A percentile compares a stretch with the other conserved stretches of the same genome.
Evolutionary conservation across 140 eudicot species (phyloP).

Genomic region (Stevia rebaudiana): DNA sequence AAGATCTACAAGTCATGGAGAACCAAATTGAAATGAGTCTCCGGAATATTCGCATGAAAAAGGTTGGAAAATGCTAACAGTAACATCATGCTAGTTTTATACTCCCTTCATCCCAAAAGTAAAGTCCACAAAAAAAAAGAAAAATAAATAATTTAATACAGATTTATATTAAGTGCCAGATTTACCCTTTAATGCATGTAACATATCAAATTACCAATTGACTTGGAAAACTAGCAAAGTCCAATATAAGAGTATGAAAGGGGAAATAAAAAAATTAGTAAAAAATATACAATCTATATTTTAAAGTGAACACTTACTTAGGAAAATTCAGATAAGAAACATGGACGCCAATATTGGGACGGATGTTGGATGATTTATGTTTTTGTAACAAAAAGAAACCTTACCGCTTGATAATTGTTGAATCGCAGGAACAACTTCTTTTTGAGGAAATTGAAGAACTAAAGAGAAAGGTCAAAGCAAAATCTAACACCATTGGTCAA

Average conservation of each 20-base stretch:
- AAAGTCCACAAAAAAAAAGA: neutral
- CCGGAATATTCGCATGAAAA: conserved; percentile 58
- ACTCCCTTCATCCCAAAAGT: neutral
- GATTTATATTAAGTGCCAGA: neutral
- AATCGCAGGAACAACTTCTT: conserved; percentile 60
- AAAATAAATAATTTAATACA: neutral
- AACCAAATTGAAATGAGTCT: conserved; percentile 81
- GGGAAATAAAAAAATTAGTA: neutral
- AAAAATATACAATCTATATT: neutral
- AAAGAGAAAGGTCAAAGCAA: conserved; percentile 46
- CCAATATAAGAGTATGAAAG: neutral
- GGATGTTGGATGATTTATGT: neutral
- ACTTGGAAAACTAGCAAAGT: neutral
- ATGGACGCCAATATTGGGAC: neutral
- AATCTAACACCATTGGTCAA: neutral
- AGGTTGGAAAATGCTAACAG: conserved; percentile 35
- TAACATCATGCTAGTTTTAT: conserved; percentile 7
- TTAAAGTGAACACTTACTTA: neutral
- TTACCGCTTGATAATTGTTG: conserved; percentile 11
- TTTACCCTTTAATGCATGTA: neutral
- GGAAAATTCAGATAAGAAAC: neutral
- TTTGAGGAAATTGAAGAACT: conserved; percentile 59
- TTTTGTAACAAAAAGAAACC: conserved; percentile 3
- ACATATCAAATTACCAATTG: neutral
- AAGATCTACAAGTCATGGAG: conserved; percentile 77